Evolutionary conservation across 2,329 filamentous ascomycete species (phyloP), one percentile per base, ranked within the genome.

Genomic region (Tolypocladium tropicale): DNA sequence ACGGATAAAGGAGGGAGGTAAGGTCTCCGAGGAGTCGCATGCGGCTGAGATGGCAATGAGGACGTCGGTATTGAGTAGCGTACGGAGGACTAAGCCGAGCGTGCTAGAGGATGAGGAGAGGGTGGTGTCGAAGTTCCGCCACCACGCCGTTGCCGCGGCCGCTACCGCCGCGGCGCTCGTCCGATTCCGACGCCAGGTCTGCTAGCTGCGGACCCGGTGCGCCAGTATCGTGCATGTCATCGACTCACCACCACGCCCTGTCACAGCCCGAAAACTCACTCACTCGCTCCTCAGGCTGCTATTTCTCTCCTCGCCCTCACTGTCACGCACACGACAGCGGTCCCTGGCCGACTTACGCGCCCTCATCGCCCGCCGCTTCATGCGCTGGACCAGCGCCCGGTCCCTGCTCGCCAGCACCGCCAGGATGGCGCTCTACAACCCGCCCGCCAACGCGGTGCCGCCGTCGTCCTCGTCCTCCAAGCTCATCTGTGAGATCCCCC

Each of bases 381-480:
- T 48, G 43, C 43, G 43, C 43, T n/a, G 43, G 43, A n/a, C 43
- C 14, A 30, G 43, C 43, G 7, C 43, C 25, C 43, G 14, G 25
- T 14, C 14, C 25, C 37, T 58, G 39, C 55, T 68, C 14, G 58
- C 59, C 53, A 56, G 61, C 48, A 64, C 63, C 37, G 55, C 65
- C 56, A 74, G 58, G 60, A 79, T 79, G 76, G 75, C 76, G 50
- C 70, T 78, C 28, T 68, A 78, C 58, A 68, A 70, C 4, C 63
- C 71, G 2, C 68, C 72, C 51, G 70, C 70, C 54, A 64, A 64
- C 50, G 66, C 67, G 41, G 46, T 6, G 2, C 39, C 21, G 36
- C 11, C 37, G 18, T 10, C 18, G n/a, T 1, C 54, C 43, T 37
- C 53, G 39, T 18, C 37, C 7, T 39, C 32, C 21, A 79, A 79